Conservation (phyloP, 345 rosid genomes). For the Moringa oleifera region DNA sequence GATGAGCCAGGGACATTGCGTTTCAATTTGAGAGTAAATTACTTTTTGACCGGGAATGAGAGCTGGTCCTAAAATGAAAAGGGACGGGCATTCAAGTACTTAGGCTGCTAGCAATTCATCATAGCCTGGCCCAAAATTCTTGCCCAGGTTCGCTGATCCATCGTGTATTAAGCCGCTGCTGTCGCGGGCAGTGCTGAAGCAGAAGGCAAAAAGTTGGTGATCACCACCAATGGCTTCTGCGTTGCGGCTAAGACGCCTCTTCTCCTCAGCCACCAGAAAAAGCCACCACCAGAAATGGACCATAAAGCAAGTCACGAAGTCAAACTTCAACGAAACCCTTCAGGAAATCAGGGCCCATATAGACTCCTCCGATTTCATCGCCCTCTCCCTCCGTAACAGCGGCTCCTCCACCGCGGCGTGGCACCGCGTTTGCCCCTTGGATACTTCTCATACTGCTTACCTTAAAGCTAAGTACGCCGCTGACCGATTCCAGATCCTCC, state of each 20-base stretch:
- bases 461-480: slow-evolving; percentile 66
- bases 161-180: too few species aligned
- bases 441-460: slow-evolving; percentile 63
- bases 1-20: too few species aligned
- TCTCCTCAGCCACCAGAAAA: slow-evolving; percentile 28
- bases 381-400: slow-evolving; percentile 59
- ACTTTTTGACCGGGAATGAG: too few species aligned
- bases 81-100: too few species aligned
- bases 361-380: slow-evolving; percentile 57
- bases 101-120: too few species aligned
- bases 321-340: slow-evolving; percentile 52
- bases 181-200: too few species aligned
- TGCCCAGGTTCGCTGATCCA: too few species aligned
- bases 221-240: background rate
- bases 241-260: slow-evolving; percentile 32
- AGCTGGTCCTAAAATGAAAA: too few species aligned
- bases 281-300: slow-evolving; percentile 28
- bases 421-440: slow-evolving; percentile 75
- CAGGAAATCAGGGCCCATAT: slow-evolving; percentile 49
- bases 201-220: too few species aligned
- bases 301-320: slow-evolving; percentile 59
- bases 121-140: too few species aligned
- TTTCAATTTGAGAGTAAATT: too few species aligned
- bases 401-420: slow-evolving; percentile 76
- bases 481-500: slow-evolving; percentile 68